Conservation (phyloP, 345 rosid genomes). For the Rubroshorea leprosula region DNA sequence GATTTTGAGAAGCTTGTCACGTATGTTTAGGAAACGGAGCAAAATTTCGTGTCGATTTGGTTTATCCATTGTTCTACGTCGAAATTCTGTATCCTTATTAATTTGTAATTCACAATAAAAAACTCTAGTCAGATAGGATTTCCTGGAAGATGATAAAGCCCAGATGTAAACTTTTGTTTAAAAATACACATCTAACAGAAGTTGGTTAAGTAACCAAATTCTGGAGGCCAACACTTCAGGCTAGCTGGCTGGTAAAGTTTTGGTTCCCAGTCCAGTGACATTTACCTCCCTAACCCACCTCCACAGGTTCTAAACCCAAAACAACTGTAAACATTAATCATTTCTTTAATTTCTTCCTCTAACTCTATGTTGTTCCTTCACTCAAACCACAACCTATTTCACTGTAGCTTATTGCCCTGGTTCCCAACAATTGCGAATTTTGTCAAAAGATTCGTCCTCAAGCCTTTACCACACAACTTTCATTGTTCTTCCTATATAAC, state of each 20-base stretch:
- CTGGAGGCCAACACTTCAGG: constrained; percentile 48
- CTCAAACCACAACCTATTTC: background rate
- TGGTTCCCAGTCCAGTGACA: constrained; percentile 46
- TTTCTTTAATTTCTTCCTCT: background rate
- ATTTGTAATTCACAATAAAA: background rate
- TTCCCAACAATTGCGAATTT: constrained; percentile 17
- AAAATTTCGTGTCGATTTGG: constrained; percentile 1
- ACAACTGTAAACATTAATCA: too few species aligned
- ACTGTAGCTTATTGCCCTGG: constrained; percentile 6
- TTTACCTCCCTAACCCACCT: constrained; percentile 37
- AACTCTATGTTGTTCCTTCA: background rate
- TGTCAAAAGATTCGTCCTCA: constrained; percentile 15
- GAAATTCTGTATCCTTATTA: background rate
- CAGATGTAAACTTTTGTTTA: background rate
- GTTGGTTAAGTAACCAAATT: constrained; percentile 19
- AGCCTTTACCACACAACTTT: background rate
- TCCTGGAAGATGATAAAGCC: background rate
- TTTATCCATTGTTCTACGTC: background rate
- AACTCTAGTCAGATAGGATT: background rate
- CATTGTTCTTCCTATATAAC: constrained; percentile 27
- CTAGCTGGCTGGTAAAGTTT: constrained; percentile 24
- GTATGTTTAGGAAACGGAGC: background rate
- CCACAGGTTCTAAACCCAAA: too few species aligned
- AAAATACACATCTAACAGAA: background rate
- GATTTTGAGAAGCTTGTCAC: background rate